A percentile compares a stretch with the other conserved stretches of the same genome.
phyloP scores from a whole-genome alignment of 2,329 filamentous ascomycete species.

The Neonectria ditissima region DNA sequence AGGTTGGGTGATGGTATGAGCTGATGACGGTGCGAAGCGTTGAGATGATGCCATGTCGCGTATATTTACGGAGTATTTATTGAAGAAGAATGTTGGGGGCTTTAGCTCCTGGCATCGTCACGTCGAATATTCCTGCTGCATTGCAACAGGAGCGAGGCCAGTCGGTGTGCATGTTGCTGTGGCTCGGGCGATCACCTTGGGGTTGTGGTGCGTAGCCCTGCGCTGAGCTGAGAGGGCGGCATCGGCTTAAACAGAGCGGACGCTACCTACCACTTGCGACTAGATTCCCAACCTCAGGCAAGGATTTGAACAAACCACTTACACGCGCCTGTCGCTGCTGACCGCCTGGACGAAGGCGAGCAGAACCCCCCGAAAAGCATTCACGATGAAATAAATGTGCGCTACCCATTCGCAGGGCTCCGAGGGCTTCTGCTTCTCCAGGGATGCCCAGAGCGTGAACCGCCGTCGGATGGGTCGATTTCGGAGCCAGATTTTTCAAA shows the following conservation, averaged over 20 bases:
- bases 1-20: constrained; percentile 34
- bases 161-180: neutral
- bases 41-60: neutral
- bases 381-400: constrained; percentile 9
- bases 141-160: neutral
- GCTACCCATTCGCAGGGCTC: constrained; percentile 3
- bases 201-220: neutral
- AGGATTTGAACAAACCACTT: neutral
- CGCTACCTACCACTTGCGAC: neutral
- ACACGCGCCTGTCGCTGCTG: constrained; percentile 1
- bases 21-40: constrained; percentile 13
- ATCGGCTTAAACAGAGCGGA: constrained; percentile 2
- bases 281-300: neutral
- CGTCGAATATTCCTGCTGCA: neutral
- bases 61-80: neutral
- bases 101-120: neutral
- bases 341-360: neutral
- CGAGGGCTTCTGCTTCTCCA: constrained; percentile 13
- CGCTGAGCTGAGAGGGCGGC: constrained; percentile 10
- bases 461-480: constrained; percentile 43
- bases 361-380: neutral
- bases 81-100: neutral
- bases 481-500: constrained; percentile 38
- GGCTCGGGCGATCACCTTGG: too few species aligned
- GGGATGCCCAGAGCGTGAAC: constrained; percentile 16